Conservation (phyloP, 345 rosid genomes). For the Mallotus nudiflorus region DNA sequence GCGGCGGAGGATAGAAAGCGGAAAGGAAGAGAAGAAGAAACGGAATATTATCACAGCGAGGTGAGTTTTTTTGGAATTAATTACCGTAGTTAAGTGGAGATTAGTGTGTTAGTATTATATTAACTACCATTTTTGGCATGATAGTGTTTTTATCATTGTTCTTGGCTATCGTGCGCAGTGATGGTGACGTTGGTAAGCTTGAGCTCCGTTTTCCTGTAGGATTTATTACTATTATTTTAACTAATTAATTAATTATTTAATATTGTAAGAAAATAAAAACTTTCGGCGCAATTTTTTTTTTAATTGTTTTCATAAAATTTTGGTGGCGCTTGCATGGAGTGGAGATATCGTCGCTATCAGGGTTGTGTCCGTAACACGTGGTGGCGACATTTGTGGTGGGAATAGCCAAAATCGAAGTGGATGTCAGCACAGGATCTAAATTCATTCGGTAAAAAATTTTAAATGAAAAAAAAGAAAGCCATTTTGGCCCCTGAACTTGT, state of each 20-base stretch:
- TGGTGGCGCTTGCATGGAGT: neutral
- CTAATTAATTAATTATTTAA: neutral
- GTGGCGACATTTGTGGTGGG: slow-evolving; percentile 11
- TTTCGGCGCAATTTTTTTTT: slow-evolving; percentile 13
- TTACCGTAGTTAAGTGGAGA: slow-evolving; percentile 16
- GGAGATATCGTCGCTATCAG: neutral
- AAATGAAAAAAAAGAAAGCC: too few relatives aligned
- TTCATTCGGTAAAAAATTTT: too few relatives aligned
- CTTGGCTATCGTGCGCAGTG: slow-evolving; percentile 26
- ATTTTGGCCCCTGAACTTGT: too few relatives aligned
- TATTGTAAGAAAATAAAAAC: neutral
- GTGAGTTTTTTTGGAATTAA: slow-evolving; percentile 38
- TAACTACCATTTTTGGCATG: neutral
- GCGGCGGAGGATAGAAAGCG: slow-evolving; percentile 62
- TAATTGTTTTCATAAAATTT: neutral
- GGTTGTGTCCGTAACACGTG: slow-evolving; percentile 16
- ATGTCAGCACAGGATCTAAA: too few relatives aligned
- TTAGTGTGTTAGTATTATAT: neutral
- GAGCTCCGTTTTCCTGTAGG: neutral
- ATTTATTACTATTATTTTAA: neutral
- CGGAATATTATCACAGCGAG: slow-evolving; percentile 59
- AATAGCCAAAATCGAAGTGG: too few relatives aligned
- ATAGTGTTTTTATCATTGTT: slow-evolving; percentile 7
- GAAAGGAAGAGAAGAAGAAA: slow-evolving; percentile 60
- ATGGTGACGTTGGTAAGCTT: slow-evolving; percentile 23